These are phyloP conservation scores for Pestalotiopsis fici DNA, from an alignment of 2,329 filamentous ascomycete species.

Conservation along the genomic window DNA sequence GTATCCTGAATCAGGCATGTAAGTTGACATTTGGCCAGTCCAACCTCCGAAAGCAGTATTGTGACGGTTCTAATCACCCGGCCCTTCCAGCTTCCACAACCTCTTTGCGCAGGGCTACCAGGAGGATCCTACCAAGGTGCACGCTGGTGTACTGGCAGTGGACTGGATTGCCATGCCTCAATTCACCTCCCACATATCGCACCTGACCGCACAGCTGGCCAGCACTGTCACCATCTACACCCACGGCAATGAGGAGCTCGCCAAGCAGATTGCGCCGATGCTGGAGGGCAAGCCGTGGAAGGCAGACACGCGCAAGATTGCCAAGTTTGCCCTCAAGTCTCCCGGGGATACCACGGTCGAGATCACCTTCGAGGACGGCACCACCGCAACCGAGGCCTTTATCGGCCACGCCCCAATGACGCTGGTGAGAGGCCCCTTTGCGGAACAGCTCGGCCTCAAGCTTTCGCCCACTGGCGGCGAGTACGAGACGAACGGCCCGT, in stretches of 20 bases:
- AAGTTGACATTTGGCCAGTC: slow-evolving; percentile 20
- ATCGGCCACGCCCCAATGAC: slow-evolving; percentile 20
- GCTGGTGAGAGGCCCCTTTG: slow-evolving; percentile 16
- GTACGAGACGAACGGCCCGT: slow-evolving; percentile 17
- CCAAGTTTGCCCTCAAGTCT: neutral
- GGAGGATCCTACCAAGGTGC: slow-evolving; percentile 46
- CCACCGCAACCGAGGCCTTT: slow-evolving; percentile 19
- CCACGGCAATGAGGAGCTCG: slow-evolving; percentile 15
- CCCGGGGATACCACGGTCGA: slow-evolving; percentile 14
- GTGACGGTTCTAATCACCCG: neutral
- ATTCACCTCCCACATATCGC: slow-evolving; percentile 16
- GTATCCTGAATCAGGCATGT: slow-evolving; percentile 38
- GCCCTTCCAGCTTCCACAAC: slow-evolving; percentile 50
- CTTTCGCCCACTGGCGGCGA: slow-evolving; percentile 18
- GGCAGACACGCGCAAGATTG: neutral
- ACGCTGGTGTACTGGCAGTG: neutral
- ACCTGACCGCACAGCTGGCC: slow-evolving; percentile 18
- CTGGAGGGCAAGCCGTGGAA: neutral
- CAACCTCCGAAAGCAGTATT: neutral
- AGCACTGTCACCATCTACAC: slow-evolving; percentile 21
- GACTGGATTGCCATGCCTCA: slow-evolving; percentile 6
- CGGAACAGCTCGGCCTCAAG: slow-evolving; percentile 14
- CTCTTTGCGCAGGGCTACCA: slow-evolving; percentile 63
- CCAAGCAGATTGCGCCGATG: slow-evolving; percentile 10
- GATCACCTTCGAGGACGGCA: slow-evolving; percentile 15